Evolutionary conservation across 257 asterid species (phyloP), one percentile per base, ranked within the genome.

Genomic region (Solanum arcanum): DNA sequence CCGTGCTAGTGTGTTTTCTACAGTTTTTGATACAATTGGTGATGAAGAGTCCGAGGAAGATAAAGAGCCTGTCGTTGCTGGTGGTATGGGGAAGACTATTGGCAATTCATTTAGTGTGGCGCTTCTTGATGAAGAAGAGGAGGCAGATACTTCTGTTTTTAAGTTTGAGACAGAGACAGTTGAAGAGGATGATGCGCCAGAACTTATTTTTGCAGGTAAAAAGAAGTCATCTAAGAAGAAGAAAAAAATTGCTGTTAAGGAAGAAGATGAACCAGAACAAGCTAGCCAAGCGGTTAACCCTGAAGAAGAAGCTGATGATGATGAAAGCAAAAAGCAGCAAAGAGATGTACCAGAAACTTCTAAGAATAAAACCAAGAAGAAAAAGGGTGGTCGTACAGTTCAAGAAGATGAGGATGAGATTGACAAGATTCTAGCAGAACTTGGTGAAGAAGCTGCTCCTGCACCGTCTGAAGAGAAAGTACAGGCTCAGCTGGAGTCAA

Each of bases 171-270:
- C 86, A 84, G 93, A 90, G 83, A 85, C 87, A 85, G 89, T 52
- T 42, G 93, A 83, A 86, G 94, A 90, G 86, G 93, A 85, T 87
- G 95, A 94, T 87, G 87, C 59, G 11, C 64, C 90, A 2, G 91
- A 31, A 23, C 70, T 93, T 88, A 87, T 85, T 78, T 95, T 97
- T 87, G 92, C 98, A 56, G 98, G 98, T 35, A 96, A 96, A 87
- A 96, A 97, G 94, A 97, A 95, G 89, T 90, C 98, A 8, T 93
- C 98, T 80, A 95, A 92, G 90, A 95, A 95, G 95, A 94, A 92
- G 92, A 92, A 86, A 89, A 83, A 62, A 27, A 87, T 52, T 90
- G 90, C 86, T 77, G 62, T 44, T 77, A 62, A 5, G 70, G 70
- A n/a, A 62, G 70, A 62, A 85, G 86, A 52, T 86, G 92, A 91